Base-by-base conservation (phyloP, 192 early-diverging fungal genomes). In the Backusella circina region DNA sequence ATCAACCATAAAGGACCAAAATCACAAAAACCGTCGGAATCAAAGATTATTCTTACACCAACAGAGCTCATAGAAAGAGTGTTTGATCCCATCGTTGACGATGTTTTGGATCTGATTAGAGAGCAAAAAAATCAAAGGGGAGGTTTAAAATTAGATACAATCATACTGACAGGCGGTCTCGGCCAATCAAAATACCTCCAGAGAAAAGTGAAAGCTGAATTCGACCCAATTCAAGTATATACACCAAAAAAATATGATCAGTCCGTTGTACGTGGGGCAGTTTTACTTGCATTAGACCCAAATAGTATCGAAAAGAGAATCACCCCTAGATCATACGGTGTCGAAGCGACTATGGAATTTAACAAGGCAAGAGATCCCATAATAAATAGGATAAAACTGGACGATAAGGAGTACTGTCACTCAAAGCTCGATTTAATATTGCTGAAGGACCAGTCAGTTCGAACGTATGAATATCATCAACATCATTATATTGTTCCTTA, bases 141-240 rank as follows among this genome's bases (percentile, higher is more conserved):
- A 71, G 75, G 78, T 70, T 72, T 39, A 26, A 69, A 13, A 6
- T 44, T 70, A 30, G 79, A 81, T 6, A 83, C 81, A 23, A 83
- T 87, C 18, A 84, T 87, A 70, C 69, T 87, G 70, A 84, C 84
- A 35, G 86, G 86, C 36, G 86, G 86, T 18, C 84, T 88, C 23
- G 78, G 85, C n/a, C 84, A 86, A n/a, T 86, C 85, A 23, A 84
- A 79, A 71, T 88, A 88, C 47, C 80, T 88, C 28, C 81, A 82
- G 33, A 77, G 61, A 28, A 81, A 76, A 39, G 77, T 86, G 23
- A 76, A 80, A 51, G 37, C 77, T 16, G 74, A 70, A 23, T 88
- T 87, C 76, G 66, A 65, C 1, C 79, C 38, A 13, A 28, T 61
- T 61, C 54, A 28, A 28, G 5, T 86, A 33, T 75, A 72, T 28